Evolutionary conservation across 495 filamentous ascomycete species (phyloP).

Genomic region (Aspergillus saccharolyticus): DNA sequence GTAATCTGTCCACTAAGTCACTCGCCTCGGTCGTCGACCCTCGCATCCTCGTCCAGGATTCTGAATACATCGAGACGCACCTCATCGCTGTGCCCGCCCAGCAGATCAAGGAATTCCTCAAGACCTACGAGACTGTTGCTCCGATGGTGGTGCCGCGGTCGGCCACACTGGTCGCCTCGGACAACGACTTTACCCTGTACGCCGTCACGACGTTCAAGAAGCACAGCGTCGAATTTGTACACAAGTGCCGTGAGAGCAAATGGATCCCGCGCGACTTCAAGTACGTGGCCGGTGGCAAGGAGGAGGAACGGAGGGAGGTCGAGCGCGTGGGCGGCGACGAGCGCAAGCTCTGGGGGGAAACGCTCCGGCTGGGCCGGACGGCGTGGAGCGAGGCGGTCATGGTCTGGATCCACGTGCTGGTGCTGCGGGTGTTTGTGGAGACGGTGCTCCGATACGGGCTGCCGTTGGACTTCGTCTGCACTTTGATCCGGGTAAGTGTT

Average conservation of each 20-base stretch:
- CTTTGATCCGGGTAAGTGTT: conserved; percentile 69
- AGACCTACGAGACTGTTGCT: conserved; percentile 79
- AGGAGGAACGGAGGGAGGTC: conserved; percentile 81
- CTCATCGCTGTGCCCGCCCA: conserved; percentile 78
- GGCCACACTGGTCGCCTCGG: conserved; percentile 66
- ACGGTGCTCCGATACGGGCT: conserved; percentile 91
- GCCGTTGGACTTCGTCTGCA: conserved; percentile 81
- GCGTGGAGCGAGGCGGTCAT: conserved; percentile 92
- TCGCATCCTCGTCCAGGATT: conserved; percentile 71
- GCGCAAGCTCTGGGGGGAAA: conserved; percentile 83
- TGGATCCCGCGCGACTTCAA: conserved; percentile 95
- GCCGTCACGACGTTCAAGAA: conserved; percentile 93
- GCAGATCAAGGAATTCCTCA: conserved; percentile 78
- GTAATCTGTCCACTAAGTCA: conserved; percentile 90
- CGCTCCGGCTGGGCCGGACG: conserved; percentile 75
- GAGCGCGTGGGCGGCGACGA: conserved; percentile 74
- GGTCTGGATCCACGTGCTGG: conserved; percentile 89
- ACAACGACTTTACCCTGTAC: conserved; percentile 83
- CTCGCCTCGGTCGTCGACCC: conserved; percentile 84
- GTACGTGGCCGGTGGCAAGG: conserved; percentile 81
- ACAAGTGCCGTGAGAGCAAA: conserved; percentile 82
- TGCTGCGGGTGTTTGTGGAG: conserved; percentile 92
- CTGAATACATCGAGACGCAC: conserved; percentile 95
- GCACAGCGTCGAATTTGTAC: conserved; percentile 73
- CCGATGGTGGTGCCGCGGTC: conserved; percentile 89